Evolutionary conservation across 2,329 filamentous ascomycete species (phyloP), one percentile per base, ranked within the genome.

Genomic region (Arthrobotrys sinensis): DNA sequence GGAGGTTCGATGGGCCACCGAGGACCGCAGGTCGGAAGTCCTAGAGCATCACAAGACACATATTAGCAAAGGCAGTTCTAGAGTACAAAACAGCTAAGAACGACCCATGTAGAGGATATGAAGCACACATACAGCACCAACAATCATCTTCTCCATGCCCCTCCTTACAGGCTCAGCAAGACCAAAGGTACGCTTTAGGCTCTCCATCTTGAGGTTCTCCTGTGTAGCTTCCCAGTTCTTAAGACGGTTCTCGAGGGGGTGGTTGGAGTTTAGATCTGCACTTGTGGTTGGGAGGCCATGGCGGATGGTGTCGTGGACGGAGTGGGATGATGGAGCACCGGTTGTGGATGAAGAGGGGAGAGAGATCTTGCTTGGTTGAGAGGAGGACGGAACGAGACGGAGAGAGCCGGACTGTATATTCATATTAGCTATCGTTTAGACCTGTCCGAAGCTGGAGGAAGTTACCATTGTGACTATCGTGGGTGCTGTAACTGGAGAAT

Each of bases 91-190:
- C 5, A 12, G n/a, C n/a, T 53, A 53, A 12, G n/a, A 38, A 45
- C 14, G 19, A 3, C n/a, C 12, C n/a, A 34, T 10, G 7, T 21
- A 32, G 11, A 43, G n/a, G 24, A n/a, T 43, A 28, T 24, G 10
- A 8, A 28, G 52, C 11, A 14, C 4, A 75, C 79, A 40, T 64
- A 81, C 80, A 53, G 80, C 80, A 60, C 80, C 80, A 38, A 93
- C 91, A 83, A 97, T 95, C 89, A 93, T 93, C 84, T 97, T 88
- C 87, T 99, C 96, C 96, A 99, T 97, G 79, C 91, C 93, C 68
- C 95, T 90, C 72, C 94, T 90, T 82, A 98, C 90, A 2, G 96
- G 96, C 88, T 98, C 96, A 28, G 92, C 93, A 82, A 97, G 91
- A 80, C 96, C 96, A 85, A 94, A 98, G 55, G 93, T 91, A 81